Evolutionary conservation across 768 basidiomycete species (phyloP).

Genomic region (Hygrocybe punicea): DNA sequence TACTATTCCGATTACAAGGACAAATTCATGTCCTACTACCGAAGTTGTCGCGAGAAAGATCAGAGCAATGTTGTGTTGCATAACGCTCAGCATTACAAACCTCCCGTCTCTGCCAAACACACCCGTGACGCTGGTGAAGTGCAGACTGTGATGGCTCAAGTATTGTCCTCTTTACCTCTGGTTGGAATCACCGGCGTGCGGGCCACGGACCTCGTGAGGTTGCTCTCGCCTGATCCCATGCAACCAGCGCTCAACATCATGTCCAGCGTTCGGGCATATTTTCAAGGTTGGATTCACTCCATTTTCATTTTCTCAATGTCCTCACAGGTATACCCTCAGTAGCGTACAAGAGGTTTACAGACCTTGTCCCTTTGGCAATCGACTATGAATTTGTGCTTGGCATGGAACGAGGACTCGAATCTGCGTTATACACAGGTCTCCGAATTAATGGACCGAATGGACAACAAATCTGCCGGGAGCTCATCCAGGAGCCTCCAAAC

Average conservation of each 20-base stretch:
- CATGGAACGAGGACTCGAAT: constrained; percentile 44
- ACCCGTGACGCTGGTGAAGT: not conserved
- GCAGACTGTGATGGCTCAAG: constrained; percentile 28
- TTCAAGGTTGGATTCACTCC: constrained; percentile 54
- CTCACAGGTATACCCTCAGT: constrained; percentile 34
- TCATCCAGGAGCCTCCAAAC: constrained; percentile 49
- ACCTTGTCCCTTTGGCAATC: constrained; percentile 55
- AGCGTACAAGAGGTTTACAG: constrained; percentile 56
- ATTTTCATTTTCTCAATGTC: constrained; percentile 2
- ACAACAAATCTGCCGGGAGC: constrained; percentile 44
- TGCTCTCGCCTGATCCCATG: constrained; percentile 50
- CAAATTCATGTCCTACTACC: constrained; percentile 51
- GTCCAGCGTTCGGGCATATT: constrained; percentile 70
- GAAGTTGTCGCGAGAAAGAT: constrained; percentile 36
- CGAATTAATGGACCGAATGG: constrained; percentile 50
- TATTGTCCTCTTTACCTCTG: constrained; percentile 35
- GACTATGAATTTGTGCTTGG: constrained; percentile 57
- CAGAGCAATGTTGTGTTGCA: constrained; percentile 23
- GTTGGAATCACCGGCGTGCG: constrained; percentile 40
- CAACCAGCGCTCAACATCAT: constrained; percentile 61
- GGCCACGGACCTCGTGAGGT: constrained; percentile 44
- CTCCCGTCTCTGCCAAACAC: not conserved
- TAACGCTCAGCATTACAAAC: constrained; percentile 24
- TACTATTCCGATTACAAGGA: constrained; percentile 45
- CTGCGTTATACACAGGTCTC: constrained; percentile 46